Percentiles rank a stretch among this genome's conserved stretches.
Evolutionary conservation across 2,329 filamentous ascomycete genomes (phyloP).

Genomic region (Pseudocercospora macadamiae): DNA sequence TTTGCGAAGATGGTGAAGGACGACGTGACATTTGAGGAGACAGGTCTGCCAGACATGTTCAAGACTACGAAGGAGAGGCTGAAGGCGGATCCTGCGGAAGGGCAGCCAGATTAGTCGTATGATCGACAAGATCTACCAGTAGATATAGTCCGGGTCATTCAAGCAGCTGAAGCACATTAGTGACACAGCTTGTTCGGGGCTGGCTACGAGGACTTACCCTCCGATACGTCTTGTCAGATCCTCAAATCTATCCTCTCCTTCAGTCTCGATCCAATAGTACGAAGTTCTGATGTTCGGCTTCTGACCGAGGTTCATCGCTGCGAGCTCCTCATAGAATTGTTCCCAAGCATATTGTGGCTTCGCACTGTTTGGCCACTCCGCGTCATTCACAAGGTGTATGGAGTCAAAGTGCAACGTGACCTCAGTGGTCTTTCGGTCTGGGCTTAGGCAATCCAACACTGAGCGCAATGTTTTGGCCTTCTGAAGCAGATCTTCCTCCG

Average conservation of each 20-base stretch:
- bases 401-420: slow-evolving; percentile 20
- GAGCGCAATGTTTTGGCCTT: slow-evolving; percentile 14
- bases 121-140: slow-evolving; percentile 6
- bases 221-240: slow-evolving; percentile 15
- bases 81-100: no score
- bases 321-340: slow-evolving; percentile 13
- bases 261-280: slow-evolving; percentile 15
- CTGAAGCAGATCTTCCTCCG: slow-evolving; percentile 17
- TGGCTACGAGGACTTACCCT: slow-evolving; percentile 4
- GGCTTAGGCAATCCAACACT: slow-evolving; percentile 13
- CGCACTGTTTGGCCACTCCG: slow-evolving; percentile 5
- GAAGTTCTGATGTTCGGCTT: slow-evolving; percentile 14
- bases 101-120: no score
- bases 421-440: slow-evolving; percentile 11
- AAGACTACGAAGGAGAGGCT: slow-evolving; percentile 25
- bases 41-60: slow-evolving; percentile 19
- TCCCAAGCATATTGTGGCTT: slow-evolving; percentile 15
- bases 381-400: slow-evolving; percentile 17
- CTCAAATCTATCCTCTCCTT: slow-evolving; percentile 13
- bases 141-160: slow-evolving; percentile 8
- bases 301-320: slow-evolving; percentile 1
- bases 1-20: slow-evolving; percentile 44
- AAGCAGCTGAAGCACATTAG: neutral
- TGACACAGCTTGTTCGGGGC: neutral
- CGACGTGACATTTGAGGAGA: slow-evolving; percentile 19